Evolutionary conservation across 768 basidiomycete genomes (phyloP), one percentile per base, ranked within the genome.

Genomic region (Hygrocybe punicea): DNA sequence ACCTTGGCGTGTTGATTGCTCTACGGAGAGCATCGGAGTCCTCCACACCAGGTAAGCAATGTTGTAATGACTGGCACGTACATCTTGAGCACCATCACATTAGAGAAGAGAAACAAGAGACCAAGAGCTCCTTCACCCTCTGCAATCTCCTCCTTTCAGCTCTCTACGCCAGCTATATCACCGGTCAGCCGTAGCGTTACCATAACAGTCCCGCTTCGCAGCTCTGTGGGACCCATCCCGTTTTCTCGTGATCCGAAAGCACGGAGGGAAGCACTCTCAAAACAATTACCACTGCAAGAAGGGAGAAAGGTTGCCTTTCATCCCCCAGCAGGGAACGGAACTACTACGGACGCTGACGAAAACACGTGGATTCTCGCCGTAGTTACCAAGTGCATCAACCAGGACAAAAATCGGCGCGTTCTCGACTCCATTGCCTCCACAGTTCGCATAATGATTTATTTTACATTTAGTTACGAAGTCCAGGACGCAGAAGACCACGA

Each of bases 401-500:
- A 81, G 47, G 87, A 91, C 60, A 90, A 88, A 68, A 84, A 85
- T 62, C 80, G 82, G 85, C 86, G 58, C 13, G 75, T 62, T n/a
- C 39, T 1, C 21, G 34, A 25, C 13, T 36, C 19, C 17, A 16
- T 25, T 29, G 23, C 36, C 34, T 33, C 6, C 39, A 33, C 37
- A 36, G 4, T 55, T 17, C 6, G 3, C 6, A 25, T 19, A 56
- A 19, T 56, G 16, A 50, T 33, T 17, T 35, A n/a, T 17, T 11
- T 23, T n/a, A 17, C 33, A 9, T 48, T 56, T 57, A 92, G 89
- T 60, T 93, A 93, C 61, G 89, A 91, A 69, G 91, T 93, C 0
- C 88, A 90, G 70, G 91, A 93, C 65, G 84, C 82, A 37, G 91
- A 93, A 61, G 86, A 87, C 17, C 86, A 89, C 69, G 90, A 91